Evolutionary conservation across 306 rosid species (phyloP).

Genomic region (Castanea sativa): DNA sequence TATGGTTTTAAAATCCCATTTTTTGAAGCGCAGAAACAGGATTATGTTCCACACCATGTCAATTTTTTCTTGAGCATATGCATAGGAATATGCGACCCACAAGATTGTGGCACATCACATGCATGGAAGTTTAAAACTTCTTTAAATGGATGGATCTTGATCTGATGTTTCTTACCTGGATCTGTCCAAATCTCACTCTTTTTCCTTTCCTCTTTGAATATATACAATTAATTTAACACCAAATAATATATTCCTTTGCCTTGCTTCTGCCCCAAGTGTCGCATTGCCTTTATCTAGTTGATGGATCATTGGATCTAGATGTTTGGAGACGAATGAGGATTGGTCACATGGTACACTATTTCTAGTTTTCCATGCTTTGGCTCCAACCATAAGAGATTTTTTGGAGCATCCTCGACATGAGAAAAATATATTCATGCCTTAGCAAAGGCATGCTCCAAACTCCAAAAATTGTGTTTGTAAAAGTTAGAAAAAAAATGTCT

Average conservation of each 20-base stretch:
- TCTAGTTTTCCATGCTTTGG: background rate
- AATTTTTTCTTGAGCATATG: too few species aligned
- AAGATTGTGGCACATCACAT: background rate
- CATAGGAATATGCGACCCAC: too few species aligned
- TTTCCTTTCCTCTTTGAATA: background rate
- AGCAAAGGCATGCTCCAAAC: conserved; percentile 15
- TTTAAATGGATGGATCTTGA: background rate
- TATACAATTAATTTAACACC: background rate
- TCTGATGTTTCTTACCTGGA: background rate
- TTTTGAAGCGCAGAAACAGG: too few species aligned
- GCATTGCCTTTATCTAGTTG: background rate
- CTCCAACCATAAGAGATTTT: background rate
- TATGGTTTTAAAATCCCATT: too few species aligned
- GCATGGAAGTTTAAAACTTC: background rate
- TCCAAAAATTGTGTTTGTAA: background rate
- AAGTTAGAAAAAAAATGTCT: background rate
- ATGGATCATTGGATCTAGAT: background rate
- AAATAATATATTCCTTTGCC: background rate
- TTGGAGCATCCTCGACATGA: conserved; percentile 7
- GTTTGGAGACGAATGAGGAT: background rate
- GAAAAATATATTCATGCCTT: conserved; percentile 3
- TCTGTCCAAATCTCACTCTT: too few species aligned
- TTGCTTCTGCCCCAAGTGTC: background rate
- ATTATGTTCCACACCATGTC: too few species aligned
- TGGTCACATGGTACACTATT: background rate